Percentiles rank a stretch among this genome's conserved stretches.
These are phyloP conservation scores for Terana coerulea DNA, from an alignment of 768 basidiomycete genomes.

Conservation along the genomic window DNA sequence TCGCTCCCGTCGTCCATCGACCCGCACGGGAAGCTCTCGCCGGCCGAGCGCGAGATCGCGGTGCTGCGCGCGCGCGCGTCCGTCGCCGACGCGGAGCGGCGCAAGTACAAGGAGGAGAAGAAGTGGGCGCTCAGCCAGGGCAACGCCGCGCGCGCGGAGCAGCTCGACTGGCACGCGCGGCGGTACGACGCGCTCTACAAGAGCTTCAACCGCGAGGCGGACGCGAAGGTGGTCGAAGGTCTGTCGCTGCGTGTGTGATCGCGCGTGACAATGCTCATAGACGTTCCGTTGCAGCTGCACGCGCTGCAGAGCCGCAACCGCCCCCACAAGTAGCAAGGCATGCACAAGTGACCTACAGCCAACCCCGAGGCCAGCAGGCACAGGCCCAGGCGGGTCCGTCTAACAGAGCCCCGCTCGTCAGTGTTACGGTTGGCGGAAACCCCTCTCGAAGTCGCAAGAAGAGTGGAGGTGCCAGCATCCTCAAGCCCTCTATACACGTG, in stretches of 20 bases:
- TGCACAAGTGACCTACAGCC: background rate
- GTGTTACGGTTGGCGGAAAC: conserved; percentile 19
- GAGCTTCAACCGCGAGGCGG: conserved; percentile 77
- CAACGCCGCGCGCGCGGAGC: conserved; percentile 66
- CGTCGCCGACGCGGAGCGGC: conserved; percentile 77
- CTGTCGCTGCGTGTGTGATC: no score
- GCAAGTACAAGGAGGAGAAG: conserved; percentile 80
- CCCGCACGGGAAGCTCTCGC: conserved; percentile 53
- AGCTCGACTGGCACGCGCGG: conserved; percentile 84
- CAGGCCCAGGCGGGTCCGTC: background rate
- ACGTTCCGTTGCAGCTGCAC: background rate
- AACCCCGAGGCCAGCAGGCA: background rate
- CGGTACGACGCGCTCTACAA: conserved; percentile 76
- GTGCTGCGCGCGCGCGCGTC: conserved; percentile 73
- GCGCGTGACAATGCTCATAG: background rate
- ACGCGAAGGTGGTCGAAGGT: conserved; percentile 66
- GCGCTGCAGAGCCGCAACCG: background rate
- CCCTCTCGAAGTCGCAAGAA: conserved; percentile 18
- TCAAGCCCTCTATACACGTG: conserved; percentile 25
- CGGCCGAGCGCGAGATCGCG: conserved; percentile 71
- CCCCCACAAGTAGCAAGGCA: background rate
- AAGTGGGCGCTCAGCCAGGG: conserved; percentile 85
- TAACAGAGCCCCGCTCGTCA: conserved; percentile 18
- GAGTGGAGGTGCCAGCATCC: conserved; percentile 18
- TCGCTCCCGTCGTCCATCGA: conserved; percentile 65